Base-by-base conservation (phyloP, 192 early-diverging fungal species). In the Chytriomyces hyalinus region DNA sequence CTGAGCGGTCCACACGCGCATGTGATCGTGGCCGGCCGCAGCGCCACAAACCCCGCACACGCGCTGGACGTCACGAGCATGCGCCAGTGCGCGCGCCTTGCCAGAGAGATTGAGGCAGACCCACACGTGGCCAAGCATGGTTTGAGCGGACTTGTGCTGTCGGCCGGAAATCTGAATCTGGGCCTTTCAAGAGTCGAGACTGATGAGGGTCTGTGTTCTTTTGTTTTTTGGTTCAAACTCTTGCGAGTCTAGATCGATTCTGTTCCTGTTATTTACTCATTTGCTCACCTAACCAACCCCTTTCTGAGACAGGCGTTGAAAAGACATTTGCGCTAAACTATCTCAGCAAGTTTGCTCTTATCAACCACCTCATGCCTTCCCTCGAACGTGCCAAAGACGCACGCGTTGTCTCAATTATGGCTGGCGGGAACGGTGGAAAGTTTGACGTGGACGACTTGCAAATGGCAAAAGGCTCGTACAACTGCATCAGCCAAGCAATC, bases 251-350 rank as follows among this genome's bases (percentile, higher is more conserved):
- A 4, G 17, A 65, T 24, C 43, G 64, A 13, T 15, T 24, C 24
- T 15, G 11, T 4, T 15, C 3, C 24, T 65, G 24, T 15, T 65
- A n/a, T n/a, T n/a, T 24, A 2, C 17, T 15, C 43, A 20, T 57
- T 20, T 13, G 13, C 53, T 57, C 53, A 28, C 43, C 0, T 46
- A n/a, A n/a, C n/a, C n/a, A n/a, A n/a, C n/a, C n/a, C n/a, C 3
- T 3, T 28, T 53, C 24, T 4, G 22, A 10, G 0, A 15, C 59
- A 72, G 50, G 77, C 24, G 22, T 78, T 49, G 69, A 78, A 47
- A 13, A 15, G 26, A 78, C 77, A 13, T 72, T 78, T 64, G 77
- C 77, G 49, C 57, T 78, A 9, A 78, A 78, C 63, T 71, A 62
- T 45, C 69, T 78, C 0, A 72, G 69, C 68, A 78, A 78, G 69